Conservation (phyloP, 2,329 filamentous ascomycete genomes). For the Pseudogymnoascus sp. region DNA sequence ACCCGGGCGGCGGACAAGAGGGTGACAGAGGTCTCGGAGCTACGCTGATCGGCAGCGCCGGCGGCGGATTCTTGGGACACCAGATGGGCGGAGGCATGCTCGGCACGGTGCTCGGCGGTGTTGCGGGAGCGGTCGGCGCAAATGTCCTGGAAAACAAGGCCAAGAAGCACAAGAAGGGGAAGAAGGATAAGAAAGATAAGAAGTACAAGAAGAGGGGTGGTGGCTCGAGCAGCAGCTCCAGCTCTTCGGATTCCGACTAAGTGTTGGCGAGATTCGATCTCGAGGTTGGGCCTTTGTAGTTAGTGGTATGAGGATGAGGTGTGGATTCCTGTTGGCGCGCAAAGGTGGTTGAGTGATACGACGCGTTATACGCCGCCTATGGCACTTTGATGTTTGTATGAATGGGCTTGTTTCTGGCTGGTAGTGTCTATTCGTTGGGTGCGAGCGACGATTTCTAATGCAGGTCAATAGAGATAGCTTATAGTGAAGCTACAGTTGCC, state of each 20-base stretch:
- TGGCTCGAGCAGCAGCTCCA: not conserved
- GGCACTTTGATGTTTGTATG: not conserved
- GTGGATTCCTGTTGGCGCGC: not conserved
- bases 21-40: conserved; percentile 51
- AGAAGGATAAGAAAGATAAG: conserved; percentile 20
- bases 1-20: conserved; percentile 23
- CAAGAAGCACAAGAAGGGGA: conserved; percentile 30
- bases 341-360: not conserved
- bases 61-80: conserved; percentile 47
- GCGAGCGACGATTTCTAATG: not conserved
- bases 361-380: not conserved
- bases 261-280: not conserved
- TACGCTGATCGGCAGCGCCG: conserved; percentile 45
- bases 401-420: not conserved
- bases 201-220: conserved; percentile 15
- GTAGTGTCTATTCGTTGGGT: not conserved
- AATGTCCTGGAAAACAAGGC: conserved; percentile 43
- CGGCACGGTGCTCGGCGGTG: conserved; percentile 44
- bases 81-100: conserved; percentile 48
- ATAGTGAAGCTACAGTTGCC: not conserved
- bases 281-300: not conserved
- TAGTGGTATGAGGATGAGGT: not conserved
- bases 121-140: conserved; percentile 49
- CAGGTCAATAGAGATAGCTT: conserved; percentile 1
- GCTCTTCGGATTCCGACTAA: conserved; percentile 9